Conservation (phyloP, 164 flowering plant species). For the Umbellularia californica region DNA sequence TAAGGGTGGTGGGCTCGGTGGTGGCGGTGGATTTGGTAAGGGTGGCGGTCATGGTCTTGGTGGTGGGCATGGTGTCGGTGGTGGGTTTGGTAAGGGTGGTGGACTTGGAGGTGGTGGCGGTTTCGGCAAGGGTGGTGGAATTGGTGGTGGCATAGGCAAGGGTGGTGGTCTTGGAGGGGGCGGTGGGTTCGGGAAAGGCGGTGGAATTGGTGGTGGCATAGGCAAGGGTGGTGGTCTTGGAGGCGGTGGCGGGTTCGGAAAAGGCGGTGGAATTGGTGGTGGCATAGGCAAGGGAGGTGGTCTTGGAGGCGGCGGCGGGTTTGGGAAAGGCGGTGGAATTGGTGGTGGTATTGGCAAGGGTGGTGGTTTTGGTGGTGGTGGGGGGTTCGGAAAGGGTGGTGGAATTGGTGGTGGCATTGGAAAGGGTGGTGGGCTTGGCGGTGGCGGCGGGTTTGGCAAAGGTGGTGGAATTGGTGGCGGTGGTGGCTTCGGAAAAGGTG, state of each 20-base stretch:
- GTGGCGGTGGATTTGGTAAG: slow-evolving; percentile 16
- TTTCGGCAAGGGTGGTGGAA: slow-evolving; percentile 10
- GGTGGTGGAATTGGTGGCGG: slow-evolving; percentile 17
- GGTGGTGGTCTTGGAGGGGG: slow-evolving; percentile 21
- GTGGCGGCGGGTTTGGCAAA: slow-evolving; percentile 14
- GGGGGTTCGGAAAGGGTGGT: not conserved
- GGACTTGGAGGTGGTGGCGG: slow-evolving; percentile 9
- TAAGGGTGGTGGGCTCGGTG: slow-evolving; percentile 6
- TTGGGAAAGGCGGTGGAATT: not conserved
- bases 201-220: slow-evolving; percentile 21
- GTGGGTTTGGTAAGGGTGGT: slow-evolving; percentile 7
- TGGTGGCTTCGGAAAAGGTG: slow-evolving; percentile 19
- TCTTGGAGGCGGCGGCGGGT: slow-evolving; percentile 19
- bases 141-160: slow-evolving; percentile 7
- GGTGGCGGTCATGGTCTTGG: slow-evolving; percentile 17
- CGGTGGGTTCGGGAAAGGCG: slow-evolving; percentile 14
- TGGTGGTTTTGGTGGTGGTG: not conserved
- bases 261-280: slow-evolving; percentile 29
- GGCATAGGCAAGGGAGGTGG: slow-evolving; percentile 27
- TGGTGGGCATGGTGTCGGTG: slow-evolving; percentile 16
- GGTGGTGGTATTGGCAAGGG: not conserved
- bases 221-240: slow-evolving; percentile 11
- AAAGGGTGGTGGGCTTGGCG: slow-evolving; percentile 15
- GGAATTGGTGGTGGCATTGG: slow-evolving; percentile 1
- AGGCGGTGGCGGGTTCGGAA: slow-evolving; percentile 24